Evolutionary conservation across 371 early-diverging fungal genomes (phyloP), one percentile per base, ranked within the genome.

Genomic region (Coemansia sp.): DNA sequence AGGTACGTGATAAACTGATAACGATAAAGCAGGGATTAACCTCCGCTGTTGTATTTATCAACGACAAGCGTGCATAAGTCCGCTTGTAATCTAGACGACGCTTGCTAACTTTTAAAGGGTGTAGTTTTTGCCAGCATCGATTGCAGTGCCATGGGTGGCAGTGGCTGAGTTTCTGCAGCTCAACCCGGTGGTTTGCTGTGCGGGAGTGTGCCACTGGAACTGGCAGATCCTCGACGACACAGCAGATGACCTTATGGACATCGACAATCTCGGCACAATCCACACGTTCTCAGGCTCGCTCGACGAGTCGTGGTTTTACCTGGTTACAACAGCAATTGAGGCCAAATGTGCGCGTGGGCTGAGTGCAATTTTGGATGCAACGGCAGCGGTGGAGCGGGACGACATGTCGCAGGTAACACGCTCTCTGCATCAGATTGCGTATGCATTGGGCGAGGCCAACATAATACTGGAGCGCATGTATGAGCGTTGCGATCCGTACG

Each of bases 231-330:
- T 97, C 29, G 92, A 92, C 79, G 82, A 85, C 10, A 73, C 86
- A n/a, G 77, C 74, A 40, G 45, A 72, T n/a, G 73, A 77, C 31
- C 60, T 53, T 10, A 74, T 77, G 75, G 63, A 66, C 64, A 68
- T 77, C 11, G 59, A 47, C 72, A 98, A 98, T 78, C 61, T 97
- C 24, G 84, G 86, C 14, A 88, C 92, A 0, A 77, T 92, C 66
- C 84, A 89, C 48, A 95, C 94, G 5, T 93, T 93, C 68, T 89
- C 94, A 6, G 95, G 97, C 16, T 86, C 90, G 16, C 80, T 89
- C 54, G 98, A 97, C 81, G 98, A 98, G 83, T 82, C 95, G 0
- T 97, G 97, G 97, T 98, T 98, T 76, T 97, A 94, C 79, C 84
- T 97, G 29, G 87, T 96, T 45, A 90, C 95, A 4, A 85, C 90